Base-by-base conservation (phyloP, 768 basidiomycete species). In the Naganishia onofrii region DNA sequence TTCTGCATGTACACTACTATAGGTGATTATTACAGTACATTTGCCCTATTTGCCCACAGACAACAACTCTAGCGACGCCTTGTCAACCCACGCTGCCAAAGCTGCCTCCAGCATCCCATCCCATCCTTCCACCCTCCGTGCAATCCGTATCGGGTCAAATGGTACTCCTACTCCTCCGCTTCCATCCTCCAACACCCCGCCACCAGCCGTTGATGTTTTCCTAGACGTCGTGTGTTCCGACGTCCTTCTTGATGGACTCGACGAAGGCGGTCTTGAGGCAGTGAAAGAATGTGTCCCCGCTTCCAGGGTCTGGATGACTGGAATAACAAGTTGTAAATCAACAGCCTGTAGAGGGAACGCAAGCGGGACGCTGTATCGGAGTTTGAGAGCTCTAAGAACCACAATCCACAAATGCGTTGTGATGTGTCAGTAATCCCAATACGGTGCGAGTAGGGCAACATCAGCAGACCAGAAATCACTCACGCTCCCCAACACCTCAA, bases 401-500 rank as follows among this genome's bases (percentile, higher is more conserved):
- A 29, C 19, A n/a, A 31, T 46, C 38, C 38, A 38, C 44, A n/a
- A n/a, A 21, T 46, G 8, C 46, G 46, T 21, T 5, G 48, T 12
- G 48, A 8, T 23, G 3, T 51, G 23, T 51, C 21, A 36, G 53
- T 17, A n/a, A 48, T 23, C 13, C 42, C 42, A 15, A 52, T 21
- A 9, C 29, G 4, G 28, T 56, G 12, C 19, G 17, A 9, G 31
- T n/a, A n/a, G 28, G 2, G 29, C 54, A 10, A n/a, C 13, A 2
- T 10, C 32, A 28, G 17, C 34, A 29, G 31, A 54, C 51, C 7
- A 28, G 13, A 51, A 29, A 34, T 8, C 12, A 79, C 79, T 77
- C 48, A 80, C 79, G 79, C 79, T 32, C 75, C 78, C 73, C 75
- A 79, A 38, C 72, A 74, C 19, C 76, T 77, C 29, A 80, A 56